Evolutionary conservation across 208 protist species (phyloP).

Genomic region (Endotrypanum monterogeii): DNA sequence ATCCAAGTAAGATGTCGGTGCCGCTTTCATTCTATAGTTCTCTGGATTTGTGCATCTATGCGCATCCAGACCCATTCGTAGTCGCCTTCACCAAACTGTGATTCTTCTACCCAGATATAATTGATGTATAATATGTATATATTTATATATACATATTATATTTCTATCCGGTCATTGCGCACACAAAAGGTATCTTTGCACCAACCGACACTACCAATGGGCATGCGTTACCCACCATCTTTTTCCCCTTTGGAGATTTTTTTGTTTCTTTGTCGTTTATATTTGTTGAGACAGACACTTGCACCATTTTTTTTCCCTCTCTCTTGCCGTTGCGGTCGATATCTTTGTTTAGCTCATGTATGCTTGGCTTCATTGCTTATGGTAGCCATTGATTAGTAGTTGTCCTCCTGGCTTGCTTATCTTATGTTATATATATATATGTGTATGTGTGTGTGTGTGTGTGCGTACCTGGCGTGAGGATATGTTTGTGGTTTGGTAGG

Average conservation of each 20-base stretch:
- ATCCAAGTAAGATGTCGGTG: neutral
- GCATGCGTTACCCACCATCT: no score
- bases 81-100: neutral
- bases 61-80: neutral
- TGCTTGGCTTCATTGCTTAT: neutral
- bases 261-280: neutral
- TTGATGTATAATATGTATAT: no score
- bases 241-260: neutral
- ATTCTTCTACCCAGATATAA: no score
- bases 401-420: neutral
- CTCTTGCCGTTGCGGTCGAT: neutral
- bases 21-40: neutral
- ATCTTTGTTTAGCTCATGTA: no score
- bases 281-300: no score
- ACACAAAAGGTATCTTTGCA: neutral
- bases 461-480: no score
- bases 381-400: neutral
- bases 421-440: neutral
- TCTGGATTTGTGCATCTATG: neutral
- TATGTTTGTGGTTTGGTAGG: no score
- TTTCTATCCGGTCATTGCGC: neutral
- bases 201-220: neutral
- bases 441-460: neutral
- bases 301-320: neutral
- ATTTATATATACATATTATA: no score